phyloP scores from a whole-genome alignment of 106 monocot species.

The Narthecium ossifragum region DNA sequence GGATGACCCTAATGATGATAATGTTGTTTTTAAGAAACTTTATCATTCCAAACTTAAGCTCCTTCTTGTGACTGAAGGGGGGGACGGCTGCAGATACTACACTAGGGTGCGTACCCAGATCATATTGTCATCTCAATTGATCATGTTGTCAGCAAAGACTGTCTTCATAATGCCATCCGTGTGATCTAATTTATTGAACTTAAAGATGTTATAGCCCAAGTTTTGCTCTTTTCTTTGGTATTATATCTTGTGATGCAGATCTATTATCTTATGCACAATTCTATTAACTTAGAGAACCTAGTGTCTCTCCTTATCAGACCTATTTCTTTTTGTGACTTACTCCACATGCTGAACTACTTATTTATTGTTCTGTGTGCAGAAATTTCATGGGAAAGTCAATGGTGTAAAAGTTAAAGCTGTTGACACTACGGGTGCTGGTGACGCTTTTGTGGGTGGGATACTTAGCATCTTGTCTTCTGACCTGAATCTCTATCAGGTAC shows the following conservation, averaged over 20 bases:
- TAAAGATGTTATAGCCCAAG: background rate
- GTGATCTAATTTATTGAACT: background rate
- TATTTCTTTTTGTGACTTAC: too few relatives aligned
- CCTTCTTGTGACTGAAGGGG: constrained; percentile 42
- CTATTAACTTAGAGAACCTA: too few relatives aligned
- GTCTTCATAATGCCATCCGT: background rate
- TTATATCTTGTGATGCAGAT: too few relatives aligned
- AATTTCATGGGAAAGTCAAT: constrained; percentile 28
- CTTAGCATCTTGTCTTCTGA: constrained; percentile 21
- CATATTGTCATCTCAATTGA: background rate
- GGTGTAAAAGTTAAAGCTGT: constrained; percentile 30
- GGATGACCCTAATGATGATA: constrained; percentile 27
- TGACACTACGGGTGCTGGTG: constrained; percentile 53
- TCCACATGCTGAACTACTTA: too few relatives aligned
- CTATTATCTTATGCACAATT: too few relatives aligned
- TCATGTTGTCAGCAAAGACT: too few relatives aligned
- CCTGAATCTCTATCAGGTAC: constrained; percentile 29
- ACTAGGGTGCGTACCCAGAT: constrained; percentile 23
- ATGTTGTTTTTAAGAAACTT: constrained; percentile 31
- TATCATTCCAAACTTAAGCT: constrained; percentile 37
- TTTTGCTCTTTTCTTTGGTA: too few relatives aligned
- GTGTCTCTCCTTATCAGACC: too few relatives aligned
- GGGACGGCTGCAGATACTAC: constrained; percentile 51
- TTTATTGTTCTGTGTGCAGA: constrained; percentile 16
- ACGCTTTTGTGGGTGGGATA: constrained; percentile 39